A percentile compares a stretch with the other conserved stretches of the same genome.
phyloP scores from a whole-genome alignment of 768 basidiomycete genomes.

The Lentinus brumalis region DNA sequence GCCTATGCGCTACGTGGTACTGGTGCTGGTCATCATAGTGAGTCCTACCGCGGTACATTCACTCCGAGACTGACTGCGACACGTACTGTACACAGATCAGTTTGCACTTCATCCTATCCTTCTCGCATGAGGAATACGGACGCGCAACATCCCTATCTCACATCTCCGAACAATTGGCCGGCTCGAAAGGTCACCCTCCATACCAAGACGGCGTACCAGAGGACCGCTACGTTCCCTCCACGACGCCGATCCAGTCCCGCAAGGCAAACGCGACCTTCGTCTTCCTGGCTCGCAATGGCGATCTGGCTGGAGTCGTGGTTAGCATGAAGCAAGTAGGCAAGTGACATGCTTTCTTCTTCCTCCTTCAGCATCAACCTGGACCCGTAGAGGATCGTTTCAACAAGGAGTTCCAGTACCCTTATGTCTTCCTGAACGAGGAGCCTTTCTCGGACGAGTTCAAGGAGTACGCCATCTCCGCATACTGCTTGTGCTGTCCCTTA shows the following conservation, averaged over 20 bases:
- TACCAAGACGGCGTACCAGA: constrained; percentile 59
- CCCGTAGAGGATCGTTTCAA: constrained; percentile 54
- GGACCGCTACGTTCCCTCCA: constrained; percentile 27
- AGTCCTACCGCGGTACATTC: constrained; percentile 9
- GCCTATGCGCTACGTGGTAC: constrained; percentile 57
- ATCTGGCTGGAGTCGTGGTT: constrained; percentile 43
- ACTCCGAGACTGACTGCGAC: neutral
- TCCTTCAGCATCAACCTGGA: neutral
- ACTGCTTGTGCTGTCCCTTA: constrained; percentile 14
- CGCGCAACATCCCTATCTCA: constrained; percentile 45
- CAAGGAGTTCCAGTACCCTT: constrained; percentile 69
- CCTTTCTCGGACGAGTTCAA: constrained; percentile 76
- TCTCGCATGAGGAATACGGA: constrained; percentile 52
- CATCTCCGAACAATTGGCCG: constrained; percentile 33
- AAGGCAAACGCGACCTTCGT: constrained; percentile 62
- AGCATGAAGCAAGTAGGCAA: constrained; percentile 56
- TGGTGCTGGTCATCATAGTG: constrained; percentile 39
- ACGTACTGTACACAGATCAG: constrained; percentile 41
- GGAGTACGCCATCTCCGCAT: constrained; percentile 46
- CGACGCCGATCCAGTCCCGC: constrained; percentile 24
- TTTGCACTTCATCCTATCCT: constrained; percentile 56
- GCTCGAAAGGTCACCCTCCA: constrained; percentile 38
- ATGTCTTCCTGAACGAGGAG: constrained; percentile 84
- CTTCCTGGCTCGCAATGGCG: constrained; percentile 49
- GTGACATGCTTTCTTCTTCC: neutral